phyloP scores from a whole-genome alignment of 139 green algal genomes.

The Micractinium conductrix region DNA sequence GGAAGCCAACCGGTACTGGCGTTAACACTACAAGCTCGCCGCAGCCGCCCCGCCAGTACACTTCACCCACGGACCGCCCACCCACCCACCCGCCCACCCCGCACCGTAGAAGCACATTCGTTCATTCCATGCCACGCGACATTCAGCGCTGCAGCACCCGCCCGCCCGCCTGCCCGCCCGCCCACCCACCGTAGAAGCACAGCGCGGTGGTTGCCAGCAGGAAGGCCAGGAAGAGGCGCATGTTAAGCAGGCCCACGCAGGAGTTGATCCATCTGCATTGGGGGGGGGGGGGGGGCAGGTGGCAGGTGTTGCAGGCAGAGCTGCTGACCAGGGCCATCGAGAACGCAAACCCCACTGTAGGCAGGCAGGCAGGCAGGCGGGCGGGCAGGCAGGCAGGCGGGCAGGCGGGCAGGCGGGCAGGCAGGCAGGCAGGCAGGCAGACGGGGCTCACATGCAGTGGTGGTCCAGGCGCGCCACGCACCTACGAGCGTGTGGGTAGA shows the following conservation, averaged over 20 bases:
- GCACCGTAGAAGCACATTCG: too few relatives aligned
- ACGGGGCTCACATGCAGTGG: conserved; percentile 60
- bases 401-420: too few relatives aligned
- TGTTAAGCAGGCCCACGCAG: conserved; percentile 75
- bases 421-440: neutral
- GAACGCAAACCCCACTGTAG: neutral
- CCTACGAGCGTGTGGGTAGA: conserved; percentile 38
- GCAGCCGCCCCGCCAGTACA: too few relatives aligned
- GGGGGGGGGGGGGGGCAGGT: neutral
- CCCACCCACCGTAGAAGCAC: conserved; percentile 63
- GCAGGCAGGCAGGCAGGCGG: neutral
- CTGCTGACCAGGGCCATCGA: neutral
- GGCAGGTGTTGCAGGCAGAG: neutral
- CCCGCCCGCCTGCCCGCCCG: too few relatives aligned
- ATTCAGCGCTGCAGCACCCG: too few relatives aligned
- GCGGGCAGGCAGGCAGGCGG: neutral
- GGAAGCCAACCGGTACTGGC: too few relatives aligned
- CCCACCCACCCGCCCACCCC: too few relatives aligned
- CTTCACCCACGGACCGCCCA: too few relatives aligned
- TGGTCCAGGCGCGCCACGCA: conserved; percentile 81
- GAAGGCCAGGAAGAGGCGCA: conserved; percentile 69
- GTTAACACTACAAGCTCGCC: too few relatives aligned
- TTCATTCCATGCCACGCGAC: too few relatives aligned
- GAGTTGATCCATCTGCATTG: conserved; percentile 77
- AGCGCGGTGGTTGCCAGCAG: conserved; percentile 56